These are phyloP conservation scores for Eucommia ulmoides DNA, from an alignment of 257 asterid genomes.

Conservation along the genomic window DNA sequence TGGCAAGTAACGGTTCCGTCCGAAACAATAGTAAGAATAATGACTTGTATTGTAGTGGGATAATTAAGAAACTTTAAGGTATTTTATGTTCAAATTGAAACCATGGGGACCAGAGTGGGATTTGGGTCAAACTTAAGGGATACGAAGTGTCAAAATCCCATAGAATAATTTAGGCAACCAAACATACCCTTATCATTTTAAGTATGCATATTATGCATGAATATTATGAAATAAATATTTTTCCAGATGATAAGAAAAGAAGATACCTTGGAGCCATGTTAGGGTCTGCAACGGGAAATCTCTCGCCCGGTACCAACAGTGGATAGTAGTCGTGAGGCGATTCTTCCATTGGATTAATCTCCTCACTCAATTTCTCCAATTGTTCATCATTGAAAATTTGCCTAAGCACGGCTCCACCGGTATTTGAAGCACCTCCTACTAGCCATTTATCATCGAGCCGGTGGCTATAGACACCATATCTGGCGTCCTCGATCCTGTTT, in stretches of 20 bases:
- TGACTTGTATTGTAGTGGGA: no score
- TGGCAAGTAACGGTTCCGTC: no score
- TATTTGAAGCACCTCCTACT: conserved; percentile 96
- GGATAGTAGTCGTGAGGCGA: conserved; percentile 84
- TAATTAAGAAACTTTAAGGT: no score
- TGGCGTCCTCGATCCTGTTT: conserved; percentile 74
- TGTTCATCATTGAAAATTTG: conserved; percentile 66
- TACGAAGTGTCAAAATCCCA: no score
- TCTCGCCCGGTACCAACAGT: conserved; percentile 58
- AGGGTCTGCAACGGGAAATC: conserved; percentile 80
- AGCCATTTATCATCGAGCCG: conserved; percentile 94
- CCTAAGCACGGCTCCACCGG: conserved; percentile 93
- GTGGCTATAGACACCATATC: conserved; percentile 90
- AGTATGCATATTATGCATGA: no score
- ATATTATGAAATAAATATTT: no score
- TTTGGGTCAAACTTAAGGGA: no score
- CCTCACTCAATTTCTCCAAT: conserved; percentile 50
- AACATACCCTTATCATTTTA: no score
- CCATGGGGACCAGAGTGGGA: no score
- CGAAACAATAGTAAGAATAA: no score
- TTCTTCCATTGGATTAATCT: conserved; percentile 49
- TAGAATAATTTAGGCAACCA: no score
- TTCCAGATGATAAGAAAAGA: conserved; percentile 2
- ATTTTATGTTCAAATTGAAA: no score
- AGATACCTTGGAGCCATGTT: conserved; percentile 70